Evolutionary conservation across 2,329 filamentous ascomycete species (phyloP).

Genomic region (Sclerotinia subarctica): DNA sequence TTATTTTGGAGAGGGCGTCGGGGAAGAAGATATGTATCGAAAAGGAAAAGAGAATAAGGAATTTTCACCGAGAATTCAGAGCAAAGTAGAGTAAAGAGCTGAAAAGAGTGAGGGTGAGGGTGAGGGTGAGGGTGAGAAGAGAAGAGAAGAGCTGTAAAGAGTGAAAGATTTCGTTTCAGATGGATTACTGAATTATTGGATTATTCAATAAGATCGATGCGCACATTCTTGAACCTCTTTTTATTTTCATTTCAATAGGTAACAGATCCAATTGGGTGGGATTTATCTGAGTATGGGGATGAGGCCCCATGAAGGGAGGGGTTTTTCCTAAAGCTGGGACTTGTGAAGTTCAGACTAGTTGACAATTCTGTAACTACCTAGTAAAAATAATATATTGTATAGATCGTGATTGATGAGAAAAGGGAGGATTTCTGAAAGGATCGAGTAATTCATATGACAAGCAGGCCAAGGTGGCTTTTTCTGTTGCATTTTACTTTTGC

Average conservation of each 20-base stretch:
- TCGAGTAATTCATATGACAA: not conserved
- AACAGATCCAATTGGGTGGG: constrained; percentile 1
- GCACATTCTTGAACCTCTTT: not conserved
- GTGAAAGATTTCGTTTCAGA: not conserved
- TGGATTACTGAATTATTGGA: not conserved
- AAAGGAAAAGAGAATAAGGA: constrained; percentile 1
- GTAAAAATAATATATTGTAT: not conserved
- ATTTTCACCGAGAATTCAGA: not conserved
- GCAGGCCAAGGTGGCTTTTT: constrained; percentile 4
- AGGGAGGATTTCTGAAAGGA: constrained; percentile 5
- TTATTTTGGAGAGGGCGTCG: not conserved
- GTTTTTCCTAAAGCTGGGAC: not conserved
- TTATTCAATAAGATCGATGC: constrained; percentile 7
- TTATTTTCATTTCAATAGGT: not conserved
- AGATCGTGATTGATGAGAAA: not conserved
- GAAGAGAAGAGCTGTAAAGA: not conserved
- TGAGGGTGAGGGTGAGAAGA: not conserved
- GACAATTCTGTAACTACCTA: constrained; percentile 7
- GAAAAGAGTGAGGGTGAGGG: no score
- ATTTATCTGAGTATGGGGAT: not conserved
- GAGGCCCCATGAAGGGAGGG: not conserved
- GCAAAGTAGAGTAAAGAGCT: not conserved
- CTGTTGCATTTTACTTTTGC: not conserved
- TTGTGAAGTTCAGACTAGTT: not conserved
- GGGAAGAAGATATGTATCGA: not conserved